Conservation (phyloP, 2,329 filamentous ascomycete species). For the Epichloe amarillans region DNA sequence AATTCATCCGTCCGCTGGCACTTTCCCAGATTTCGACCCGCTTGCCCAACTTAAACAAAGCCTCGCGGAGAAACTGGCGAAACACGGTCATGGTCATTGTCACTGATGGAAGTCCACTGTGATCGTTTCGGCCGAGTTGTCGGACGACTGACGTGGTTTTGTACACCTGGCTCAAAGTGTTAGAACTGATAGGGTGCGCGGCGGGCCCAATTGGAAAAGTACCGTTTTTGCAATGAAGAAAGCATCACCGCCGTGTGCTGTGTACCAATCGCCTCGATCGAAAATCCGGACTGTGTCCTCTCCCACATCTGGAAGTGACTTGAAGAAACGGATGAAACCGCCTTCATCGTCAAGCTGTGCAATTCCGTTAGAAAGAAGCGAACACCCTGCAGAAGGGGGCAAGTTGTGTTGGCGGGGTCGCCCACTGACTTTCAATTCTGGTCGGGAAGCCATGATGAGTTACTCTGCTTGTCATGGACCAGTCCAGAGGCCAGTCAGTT, state of each 20-base stretch:
- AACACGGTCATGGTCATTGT: conserved; percentile 94
- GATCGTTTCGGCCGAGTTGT: conserved; percentile 72
- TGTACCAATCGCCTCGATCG: conserved; percentile 90
- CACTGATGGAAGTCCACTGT: conserved; percentile 79
- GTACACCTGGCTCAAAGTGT: conserved; percentile 54
- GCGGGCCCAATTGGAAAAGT: conserved; percentile 12
- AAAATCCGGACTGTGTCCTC: conserved; percentile 79
- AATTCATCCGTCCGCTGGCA: conserved; percentile 65
- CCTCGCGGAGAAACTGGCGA: conserved; percentile 87
- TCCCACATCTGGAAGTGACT: conserved; percentile 59
- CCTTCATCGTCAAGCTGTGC: conserved; percentile 82
- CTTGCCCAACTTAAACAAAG: conserved; percentile 82
- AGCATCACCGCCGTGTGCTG: conserved; percentile 78
- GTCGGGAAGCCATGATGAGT: conserved; percentile 54
- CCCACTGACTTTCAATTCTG: conserved; percentile 50
- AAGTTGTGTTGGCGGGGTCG: not conserved
- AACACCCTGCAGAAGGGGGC: not conserved
- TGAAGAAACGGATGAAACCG: conserved; percentile 94
- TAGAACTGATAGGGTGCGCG: not conserved
- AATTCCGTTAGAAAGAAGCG: not conserved
- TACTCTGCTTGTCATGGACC: not conserved
- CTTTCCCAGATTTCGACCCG: conserved; percentile 83
- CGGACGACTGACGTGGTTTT: conserved; percentile 93
- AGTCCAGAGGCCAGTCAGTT: not conserved
- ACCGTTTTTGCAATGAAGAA: conserved; percentile 70